A percentile compares a stretch with the other conserved stretches of the same genome.
Conservation (phyloP, 1,284 basidiomycete genomes). For the Cutaneotrichosporon mucoides region DNA sequence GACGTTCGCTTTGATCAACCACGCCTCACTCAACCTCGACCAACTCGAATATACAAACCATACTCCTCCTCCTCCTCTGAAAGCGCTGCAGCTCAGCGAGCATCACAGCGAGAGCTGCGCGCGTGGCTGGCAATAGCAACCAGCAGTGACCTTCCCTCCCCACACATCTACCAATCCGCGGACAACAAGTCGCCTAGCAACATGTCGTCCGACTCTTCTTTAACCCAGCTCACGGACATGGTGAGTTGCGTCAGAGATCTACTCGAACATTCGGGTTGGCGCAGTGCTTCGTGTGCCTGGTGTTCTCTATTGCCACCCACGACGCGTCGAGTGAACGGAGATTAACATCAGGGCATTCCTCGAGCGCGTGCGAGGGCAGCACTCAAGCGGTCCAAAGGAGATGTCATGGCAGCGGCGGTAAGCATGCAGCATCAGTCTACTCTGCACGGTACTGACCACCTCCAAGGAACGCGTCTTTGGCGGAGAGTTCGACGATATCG, state of each 20-base stretch:
- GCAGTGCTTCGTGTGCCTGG: not conserved
- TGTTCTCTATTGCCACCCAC: not conserved
- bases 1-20: no score
- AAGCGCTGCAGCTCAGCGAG: no score
- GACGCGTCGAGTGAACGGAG: not conserved
- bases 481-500: slow-evolving; percentile 69
- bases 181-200: not conserved
- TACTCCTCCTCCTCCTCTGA: no score
- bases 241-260: slow-evolving; percentile 4
- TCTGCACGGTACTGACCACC: not conserved
- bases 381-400: slow-evolving; percentile 63
- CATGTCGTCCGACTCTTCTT: slow-evolving; percentile 1
- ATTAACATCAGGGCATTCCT: slow-evolving; percentile 63
- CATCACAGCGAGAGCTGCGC: not conserved
- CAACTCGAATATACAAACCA: no score
- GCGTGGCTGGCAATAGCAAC: not conserved
- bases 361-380: slow-evolving; percentile 70
- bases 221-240: slow-evolving; percentile 39
- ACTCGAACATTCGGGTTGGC: no score
- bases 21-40: no score
- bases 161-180: not conserved
- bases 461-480: slow-evolving; percentile 51
- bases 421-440: slow-evolving; percentile 46
- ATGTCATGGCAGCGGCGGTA: slow-evolving; percentile 85
- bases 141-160: not conserved